Percentiles rank a stretch among this genome's conserved stretches.
These are phyloP conservation scores for Chlamydomonas reinhardtii DNA, from an alignment of 163 green algal species.

Conservation along the genomic window DNA sequence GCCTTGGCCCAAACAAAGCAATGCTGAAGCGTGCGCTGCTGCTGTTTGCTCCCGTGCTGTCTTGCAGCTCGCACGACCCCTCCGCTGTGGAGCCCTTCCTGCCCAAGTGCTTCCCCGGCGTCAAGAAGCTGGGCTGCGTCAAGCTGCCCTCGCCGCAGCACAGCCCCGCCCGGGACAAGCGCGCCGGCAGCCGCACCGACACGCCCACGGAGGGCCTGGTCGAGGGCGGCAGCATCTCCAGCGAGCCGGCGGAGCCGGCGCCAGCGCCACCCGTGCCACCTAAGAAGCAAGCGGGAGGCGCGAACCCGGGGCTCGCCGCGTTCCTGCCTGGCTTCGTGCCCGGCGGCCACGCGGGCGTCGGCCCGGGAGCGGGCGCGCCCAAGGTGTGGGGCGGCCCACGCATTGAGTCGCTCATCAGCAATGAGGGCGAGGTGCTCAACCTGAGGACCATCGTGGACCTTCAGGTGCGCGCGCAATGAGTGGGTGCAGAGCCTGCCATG, in stretches of 20 bases:
- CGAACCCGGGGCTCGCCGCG: background rate
- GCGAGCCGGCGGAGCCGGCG: too few species aligned
- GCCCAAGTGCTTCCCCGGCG: conserved; percentile 54
- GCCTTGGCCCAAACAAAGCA: too few species aligned
- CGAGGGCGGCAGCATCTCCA: too few species aligned
- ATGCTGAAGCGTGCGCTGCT: too few species aligned
- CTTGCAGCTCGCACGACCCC: conserved; percentile 45
- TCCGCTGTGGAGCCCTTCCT: conserved; percentile 55
- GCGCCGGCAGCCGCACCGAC: background rate
- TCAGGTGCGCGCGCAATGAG: conserved; percentile 49
- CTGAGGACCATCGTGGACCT: conserved; percentile 54
- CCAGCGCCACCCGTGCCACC: too few species aligned
- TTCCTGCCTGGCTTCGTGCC: conserved; percentile 26
- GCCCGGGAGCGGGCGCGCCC: background rate
- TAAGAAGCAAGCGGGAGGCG: background rate
- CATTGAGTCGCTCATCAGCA: conserved; percentile 55
- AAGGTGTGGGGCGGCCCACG: conserved; percentile 47
- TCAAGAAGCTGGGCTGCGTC: conserved; percentile 16
- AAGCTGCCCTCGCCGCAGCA: background rate
- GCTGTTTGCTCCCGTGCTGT: background rate
- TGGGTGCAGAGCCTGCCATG: too few species aligned
- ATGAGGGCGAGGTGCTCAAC: conserved; percentile 52
- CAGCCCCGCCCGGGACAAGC: background rate
- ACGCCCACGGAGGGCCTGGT: too few species aligned
- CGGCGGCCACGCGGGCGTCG: background rate